phyloP scores from a whole-genome alignment of 2,329 filamentous ascomycete species.

The Plectosphaerella plurivora region DNA sequence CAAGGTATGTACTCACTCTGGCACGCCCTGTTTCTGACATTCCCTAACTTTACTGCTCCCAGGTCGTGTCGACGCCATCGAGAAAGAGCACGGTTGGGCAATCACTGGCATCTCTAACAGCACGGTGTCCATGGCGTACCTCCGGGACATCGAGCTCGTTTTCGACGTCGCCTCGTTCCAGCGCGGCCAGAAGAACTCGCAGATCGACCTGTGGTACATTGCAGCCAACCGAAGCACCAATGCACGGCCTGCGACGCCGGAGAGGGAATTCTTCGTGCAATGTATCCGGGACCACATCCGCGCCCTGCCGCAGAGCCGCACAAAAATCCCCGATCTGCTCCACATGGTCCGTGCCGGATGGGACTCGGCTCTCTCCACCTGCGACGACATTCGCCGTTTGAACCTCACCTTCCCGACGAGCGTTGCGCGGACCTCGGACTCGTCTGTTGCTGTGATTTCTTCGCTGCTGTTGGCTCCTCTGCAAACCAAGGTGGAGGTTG shows the following conservation, averaged over 20 bases:
- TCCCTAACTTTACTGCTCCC: slow-evolving; percentile 26
- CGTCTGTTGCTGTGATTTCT: slow-evolving; percentile 56
- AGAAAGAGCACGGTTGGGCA: slow-evolving; percentile 66
- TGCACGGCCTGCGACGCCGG: slow-evolving; percentile 52
- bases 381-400: slow-evolving; percentile 57
- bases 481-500: slow-evolving; percentile 64
- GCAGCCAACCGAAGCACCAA: slow-evolving; percentile 52
- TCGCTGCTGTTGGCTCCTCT: slow-evolving; percentile 60
- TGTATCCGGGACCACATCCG: slow-evolving; percentile 66
- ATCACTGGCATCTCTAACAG: slow-evolving; percentile 60
- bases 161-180: slow-evolving; percentile 64
- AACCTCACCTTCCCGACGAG: slow-evolving; percentile 61
- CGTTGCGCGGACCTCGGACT: slow-evolving; percentile 60
- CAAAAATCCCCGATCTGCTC: slow-evolving; percentile 54
- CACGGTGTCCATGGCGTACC: slow-evolving; percentile 69
- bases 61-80: slow-evolving; percentile 63
- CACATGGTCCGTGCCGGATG: slow-evolving; percentile 57
- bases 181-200: slow-evolving; percentile 37
- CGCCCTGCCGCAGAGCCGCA: slow-evolving; percentile 53
- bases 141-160: slow-evolving; percentile 66
- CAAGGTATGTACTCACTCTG: slow-evolving; percentile 52
- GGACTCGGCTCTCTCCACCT: slow-evolving; percentile 58
- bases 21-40: background rate
- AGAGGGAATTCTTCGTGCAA: slow-evolving; percentile 72
- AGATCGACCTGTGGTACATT: slow-evolving; percentile 68